Percentiles rank a stretch among this genome's conserved stretches.
Conservation (phyloP, 768 basidiomycete genomes). For the Podaxis carcinomalis region DNA sequence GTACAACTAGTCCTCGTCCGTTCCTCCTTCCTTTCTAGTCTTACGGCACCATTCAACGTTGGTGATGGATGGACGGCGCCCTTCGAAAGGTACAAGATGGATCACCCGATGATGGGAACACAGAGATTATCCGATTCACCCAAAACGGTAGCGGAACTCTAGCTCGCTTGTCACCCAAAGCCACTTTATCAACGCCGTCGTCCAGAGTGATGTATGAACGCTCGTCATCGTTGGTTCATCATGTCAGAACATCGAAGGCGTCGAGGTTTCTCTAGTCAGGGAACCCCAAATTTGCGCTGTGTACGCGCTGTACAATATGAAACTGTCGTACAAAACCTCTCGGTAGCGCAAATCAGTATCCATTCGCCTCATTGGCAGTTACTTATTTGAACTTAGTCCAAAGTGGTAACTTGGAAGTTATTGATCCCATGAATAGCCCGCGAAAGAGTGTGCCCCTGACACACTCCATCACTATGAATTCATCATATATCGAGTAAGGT, state of each 20-base stretch:
- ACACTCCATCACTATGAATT: background rate
- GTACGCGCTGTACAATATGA: conserved; percentile 4
- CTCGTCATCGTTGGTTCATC: background rate
- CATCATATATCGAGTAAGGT: background rate
- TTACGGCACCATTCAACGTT: conserved; percentile 5
- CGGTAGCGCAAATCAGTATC: background rate
- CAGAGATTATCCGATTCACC: background rate
- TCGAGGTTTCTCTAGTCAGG: background rate
- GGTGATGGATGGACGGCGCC: background rate
- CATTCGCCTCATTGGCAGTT: background rate
- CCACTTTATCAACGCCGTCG: conserved; percentile 1
- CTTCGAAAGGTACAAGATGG: background rate
- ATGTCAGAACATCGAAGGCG: background rate
- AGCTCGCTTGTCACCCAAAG: background rate
- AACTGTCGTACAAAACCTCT: background rate
- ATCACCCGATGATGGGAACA: background rate
- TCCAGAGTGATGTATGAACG: background rate
- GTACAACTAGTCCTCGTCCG: background rate
- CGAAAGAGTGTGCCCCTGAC: background rate
- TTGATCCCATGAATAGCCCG: background rate
- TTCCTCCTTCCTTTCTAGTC: conserved; percentile 1
- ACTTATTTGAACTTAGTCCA: background rate
- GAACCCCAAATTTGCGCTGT: background rate
- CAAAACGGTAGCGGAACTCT: background rate
- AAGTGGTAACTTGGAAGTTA: background rate